phyloP scores from a whole-genome alignment of 2,329 filamentous ascomycete species.

The Penicillium sp. region DNA sequence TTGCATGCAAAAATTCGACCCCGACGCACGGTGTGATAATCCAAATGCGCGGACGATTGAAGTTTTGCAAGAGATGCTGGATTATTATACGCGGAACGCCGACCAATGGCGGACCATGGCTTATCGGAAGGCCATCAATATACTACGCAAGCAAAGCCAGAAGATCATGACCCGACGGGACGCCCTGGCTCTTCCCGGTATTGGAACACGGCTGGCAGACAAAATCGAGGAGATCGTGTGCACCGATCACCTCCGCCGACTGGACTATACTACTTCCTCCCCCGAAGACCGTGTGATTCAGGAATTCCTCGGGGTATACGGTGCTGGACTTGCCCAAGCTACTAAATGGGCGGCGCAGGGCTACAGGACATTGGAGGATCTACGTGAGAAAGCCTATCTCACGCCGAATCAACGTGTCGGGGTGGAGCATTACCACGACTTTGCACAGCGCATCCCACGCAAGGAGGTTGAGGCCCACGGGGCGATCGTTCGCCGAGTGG shows the following conservation, averaged over 20 bases:
- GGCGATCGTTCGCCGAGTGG: conserved; percentile 62
- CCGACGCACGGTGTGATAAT: conserved; percentile 53
- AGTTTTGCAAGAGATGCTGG: conserved; percentile 75
- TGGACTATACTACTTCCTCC: conserved; percentile 72
- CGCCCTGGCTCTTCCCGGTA: conserved; percentile 67
- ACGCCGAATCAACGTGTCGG: conserved; percentile 74
- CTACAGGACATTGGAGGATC: conserved; percentile 72
- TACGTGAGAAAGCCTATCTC: conserved; percentile 65
- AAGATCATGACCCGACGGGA: conserved; percentile 72
- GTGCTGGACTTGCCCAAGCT: conserved; percentile 72
- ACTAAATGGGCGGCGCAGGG: conserved; percentile 77
- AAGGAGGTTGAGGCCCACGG: conserved; percentile 74
- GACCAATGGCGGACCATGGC: conserved; percentile 77
- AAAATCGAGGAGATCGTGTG: conserved; percentile 90
- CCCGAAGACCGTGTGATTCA: conserved; percentile 68
- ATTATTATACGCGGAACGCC: conserved; percentile 73
- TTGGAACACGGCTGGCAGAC: conserved; percentile 73
- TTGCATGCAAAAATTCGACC: conserved; percentile 63
- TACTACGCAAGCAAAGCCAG: conserved; percentile 66
- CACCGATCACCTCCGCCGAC: conserved; percentile 70
- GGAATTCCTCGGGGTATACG: conserved; percentile 78
- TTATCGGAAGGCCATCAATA: conserved; percentile 78
- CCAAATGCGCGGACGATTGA: conserved; percentile 78
- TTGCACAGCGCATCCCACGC: conserved; percentile 77
- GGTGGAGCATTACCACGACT: conserved; percentile 78